Conservation (phyloP, 2,329 filamentous ascomycete genomes). For the Fusarium algeriense region DNA sequence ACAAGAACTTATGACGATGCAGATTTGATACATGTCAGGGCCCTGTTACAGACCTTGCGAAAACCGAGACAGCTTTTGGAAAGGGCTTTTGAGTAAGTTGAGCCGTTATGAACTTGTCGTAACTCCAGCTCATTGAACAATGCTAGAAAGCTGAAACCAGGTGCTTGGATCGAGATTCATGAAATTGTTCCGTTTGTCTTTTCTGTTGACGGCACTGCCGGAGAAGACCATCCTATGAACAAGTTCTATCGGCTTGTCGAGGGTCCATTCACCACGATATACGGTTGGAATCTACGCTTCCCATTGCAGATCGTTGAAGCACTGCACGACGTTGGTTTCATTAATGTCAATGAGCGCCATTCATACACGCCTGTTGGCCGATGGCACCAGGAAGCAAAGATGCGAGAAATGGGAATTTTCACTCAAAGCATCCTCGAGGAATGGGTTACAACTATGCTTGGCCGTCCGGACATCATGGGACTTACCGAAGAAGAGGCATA, state of each 20-base stretch:
- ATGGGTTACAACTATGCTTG: slow-evolving; percentile 52
- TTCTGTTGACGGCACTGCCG: slow-evolving; percentile 50
- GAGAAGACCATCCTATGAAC: slow-evolving; percentile 50
- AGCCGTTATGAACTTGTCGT: background rate
- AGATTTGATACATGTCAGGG: slow-evolving; percentile 67
- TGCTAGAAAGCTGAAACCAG: slow-evolving; percentile 52
- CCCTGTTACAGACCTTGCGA: slow-evolving; percentile 63
- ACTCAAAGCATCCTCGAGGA: slow-evolving; percentile 53
- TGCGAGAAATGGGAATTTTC: slow-evolving; percentile 56
- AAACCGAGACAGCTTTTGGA: slow-evolving; percentile 63
- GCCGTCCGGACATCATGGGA: slow-evolving; percentile 51
- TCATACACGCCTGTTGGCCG: slow-evolving; percentile 53
- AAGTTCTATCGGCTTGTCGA: slow-evolving; percentile 51
- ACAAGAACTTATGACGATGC: slow-evolving; percentile 54
- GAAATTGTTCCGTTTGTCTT: slow-evolving; percentile 51
- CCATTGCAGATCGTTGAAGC: slow-evolving; percentile 46
- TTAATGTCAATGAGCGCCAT: slow-evolving; percentile 48
- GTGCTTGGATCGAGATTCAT: slow-evolving; percentile 58
- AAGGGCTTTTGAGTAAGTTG: slow-evolving; percentile 58
- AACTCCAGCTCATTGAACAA: slow-evolving; percentile 19
- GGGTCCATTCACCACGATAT: slow-evolving; percentile 49
- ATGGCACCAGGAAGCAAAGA: slow-evolving; percentile 53
- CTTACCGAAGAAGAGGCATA: slow-evolving; percentile 52
- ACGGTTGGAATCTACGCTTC: slow-evolving; percentile 53
- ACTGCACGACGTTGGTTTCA: slow-evolving; percentile 52